Percentiles rank a stretch among this genome's conserved stretches.
Conservation (phyloP, 768 basidiomycete genomes). For the Podaxis sp. region DNA sequence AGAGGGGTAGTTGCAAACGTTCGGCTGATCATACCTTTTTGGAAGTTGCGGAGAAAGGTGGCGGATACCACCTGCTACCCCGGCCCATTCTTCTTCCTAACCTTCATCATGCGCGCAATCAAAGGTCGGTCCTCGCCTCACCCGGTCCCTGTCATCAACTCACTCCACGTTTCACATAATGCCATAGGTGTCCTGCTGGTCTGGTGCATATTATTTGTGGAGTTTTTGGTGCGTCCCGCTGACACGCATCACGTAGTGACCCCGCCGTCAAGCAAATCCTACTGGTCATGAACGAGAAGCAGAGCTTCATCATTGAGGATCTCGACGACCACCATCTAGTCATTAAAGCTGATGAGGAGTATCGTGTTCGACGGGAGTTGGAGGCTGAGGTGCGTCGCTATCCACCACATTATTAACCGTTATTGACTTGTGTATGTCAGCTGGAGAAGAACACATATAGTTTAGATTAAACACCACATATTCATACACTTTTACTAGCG, state of each 20-base stretch:
- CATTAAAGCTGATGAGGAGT: slow-evolving; percentile 82
- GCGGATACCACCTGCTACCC: neutral
- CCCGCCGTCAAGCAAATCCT: slow-evolving; percentile 89
- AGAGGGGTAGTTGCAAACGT: neutral
- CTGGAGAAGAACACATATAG: slow-evolving; percentile 84
- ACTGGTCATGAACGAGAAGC: slow-evolving; percentile 76
- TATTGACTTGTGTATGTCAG: slow-evolving; percentile 14
- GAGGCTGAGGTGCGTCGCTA: slow-evolving; percentile 67
- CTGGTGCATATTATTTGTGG: slow-evolving; percentile 44
- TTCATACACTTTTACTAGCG: neutral
- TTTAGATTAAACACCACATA: slow-evolving; percentile 38
- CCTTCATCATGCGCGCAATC: slow-evolving; percentile 55
- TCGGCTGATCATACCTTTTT: slow-evolving; percentile 17
- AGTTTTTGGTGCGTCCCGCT: neutral
- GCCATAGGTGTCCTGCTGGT: slow-evolving; percentile 63
- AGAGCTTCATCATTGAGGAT: slow-evolving; percentile 84
- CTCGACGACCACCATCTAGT: slow-evolving; percentile 82
- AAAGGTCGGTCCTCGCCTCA: slow-evolving; percentile 43
- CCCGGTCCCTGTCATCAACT: neutral
- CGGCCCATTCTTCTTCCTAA: slow-evolving; percentile 4
- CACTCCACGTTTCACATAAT: neutral
- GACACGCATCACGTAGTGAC: slow-evolving; percentile 49
- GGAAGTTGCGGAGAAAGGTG: neutral
- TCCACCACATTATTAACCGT: neutral
- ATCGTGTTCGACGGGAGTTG: slow-evolving; percentile 66